A percentile compares a stretch with the other conserved stretches of the same genome.
These are phyloP conservation scores for Leccinum subfulvum DNA, from an alignment of 1,284 basidiomycete species.

Conservation along the genomic window DNA sequence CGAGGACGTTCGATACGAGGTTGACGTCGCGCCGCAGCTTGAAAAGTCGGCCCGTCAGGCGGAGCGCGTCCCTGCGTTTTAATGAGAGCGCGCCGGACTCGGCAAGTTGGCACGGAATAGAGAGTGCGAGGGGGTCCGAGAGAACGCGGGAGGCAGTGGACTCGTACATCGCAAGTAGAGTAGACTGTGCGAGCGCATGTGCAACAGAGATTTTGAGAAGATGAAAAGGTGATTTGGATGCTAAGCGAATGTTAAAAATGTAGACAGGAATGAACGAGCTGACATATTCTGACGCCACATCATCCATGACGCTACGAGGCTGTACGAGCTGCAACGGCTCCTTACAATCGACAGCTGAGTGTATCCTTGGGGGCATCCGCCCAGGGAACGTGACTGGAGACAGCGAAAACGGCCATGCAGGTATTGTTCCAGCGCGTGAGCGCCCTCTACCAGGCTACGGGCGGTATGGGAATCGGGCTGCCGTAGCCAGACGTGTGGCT, in stretches of 20 bases:
- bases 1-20: slow-evolving; percentile 89
- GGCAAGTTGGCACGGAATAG: slow-evolving; percentile 86
- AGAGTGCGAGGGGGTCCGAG: slow-evolving; percentile 70
- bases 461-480: slow-evolving; percentile 67
- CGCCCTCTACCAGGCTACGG: slow-evolving; percentile 47
- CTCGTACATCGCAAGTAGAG: slow-evolving; percentile 89
- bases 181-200: slow-evolving; percentile 93
- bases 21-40: slow-evolving; percentile 89
- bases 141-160: slow-evolving; percentile 78
- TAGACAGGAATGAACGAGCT: not conserved
- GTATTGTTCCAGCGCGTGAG: slow-evolving; percentile 51
- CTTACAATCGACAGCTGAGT: slow-evolving; percentile 14
- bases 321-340: not conserved
- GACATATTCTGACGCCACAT: slow-evolving; percentile 37
- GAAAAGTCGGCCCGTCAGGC: slow-evolving; percentile 86
- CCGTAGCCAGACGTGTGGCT: slow-evolving; percentile 39
- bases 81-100: slow-evolving; percentile 77
- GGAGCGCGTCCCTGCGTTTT: slow-evolving; percentile 79
- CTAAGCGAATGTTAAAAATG: slow-evolving; percentile 38
- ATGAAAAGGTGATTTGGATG: slow-evolving; percentile 87
- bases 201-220: slow-evolving; percentile 88
- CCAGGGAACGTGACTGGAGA: slow-evolving; percentile 46
- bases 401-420: slow-evolving; percentile 42
- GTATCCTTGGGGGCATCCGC: slow-evolving; percentile 33
- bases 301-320: not conserved